A percentile compares a stretch with the other conserved stretches of the same genome.
phyloP scores from a whole-genome alignment of 2,329 filamentous ascomycete species.

The Aureobasidium sp. region DNA sequence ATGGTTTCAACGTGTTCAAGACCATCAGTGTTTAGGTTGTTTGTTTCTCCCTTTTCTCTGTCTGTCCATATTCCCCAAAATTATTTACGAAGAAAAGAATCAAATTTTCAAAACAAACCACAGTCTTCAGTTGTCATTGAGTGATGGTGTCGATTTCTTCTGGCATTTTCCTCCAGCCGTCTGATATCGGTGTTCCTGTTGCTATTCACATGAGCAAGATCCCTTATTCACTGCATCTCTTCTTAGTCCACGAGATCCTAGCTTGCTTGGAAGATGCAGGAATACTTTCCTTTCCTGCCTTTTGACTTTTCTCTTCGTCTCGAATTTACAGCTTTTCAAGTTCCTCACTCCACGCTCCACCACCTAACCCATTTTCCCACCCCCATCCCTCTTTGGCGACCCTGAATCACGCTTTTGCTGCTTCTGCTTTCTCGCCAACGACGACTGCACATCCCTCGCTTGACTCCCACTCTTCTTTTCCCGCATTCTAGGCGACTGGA shows the following conservation, averaged over 20 bases:
- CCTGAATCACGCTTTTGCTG: background rate
- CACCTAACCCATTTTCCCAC: background rate
- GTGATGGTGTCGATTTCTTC: background rate
- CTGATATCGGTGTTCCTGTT: too few relatives aligned
- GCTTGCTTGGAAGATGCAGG: background rate
- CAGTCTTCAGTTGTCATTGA: background rate
- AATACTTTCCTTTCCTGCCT: background rate
- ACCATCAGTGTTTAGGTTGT: conserved; percentile 33
- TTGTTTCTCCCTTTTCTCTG: background rate
- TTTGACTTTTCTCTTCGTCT: too few relatives aligned
- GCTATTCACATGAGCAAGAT: background rate
- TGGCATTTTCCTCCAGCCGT: background rate
- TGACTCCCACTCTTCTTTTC: background rate
- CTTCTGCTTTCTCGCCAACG: background rate
- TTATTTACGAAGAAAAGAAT: background rate
- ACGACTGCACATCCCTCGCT: background rate
- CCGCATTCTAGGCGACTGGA: background rate
- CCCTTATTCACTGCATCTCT: too few relatives aligned
- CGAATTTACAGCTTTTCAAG: background rate
- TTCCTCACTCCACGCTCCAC: background rate
- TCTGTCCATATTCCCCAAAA: background rate
- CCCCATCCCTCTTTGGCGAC: background rate
- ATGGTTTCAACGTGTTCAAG: conserved; percentile 55
- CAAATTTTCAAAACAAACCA: background rate
- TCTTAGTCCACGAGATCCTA: too few relatives aligned